Evolutionary conservation across 768 basidiomycete species (phyloP), one percentile per base, ranked within the genome.

Genomic region (Boletus huronensis): DNA sequence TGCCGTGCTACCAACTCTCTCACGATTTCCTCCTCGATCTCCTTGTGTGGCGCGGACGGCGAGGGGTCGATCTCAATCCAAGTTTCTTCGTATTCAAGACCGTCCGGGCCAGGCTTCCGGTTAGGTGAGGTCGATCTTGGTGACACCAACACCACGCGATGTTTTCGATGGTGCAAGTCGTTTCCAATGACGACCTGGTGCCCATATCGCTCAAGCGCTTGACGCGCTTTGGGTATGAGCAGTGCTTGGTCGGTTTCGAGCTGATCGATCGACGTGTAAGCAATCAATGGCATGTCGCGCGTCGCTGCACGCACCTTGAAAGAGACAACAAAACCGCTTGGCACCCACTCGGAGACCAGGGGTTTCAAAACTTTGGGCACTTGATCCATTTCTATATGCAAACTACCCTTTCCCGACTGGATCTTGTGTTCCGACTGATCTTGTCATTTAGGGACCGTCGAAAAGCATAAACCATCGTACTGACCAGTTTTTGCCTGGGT

Each of bases 171-270:
- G 65, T 94, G 82, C n/a, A 99, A 83, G 57, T 93, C 88, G 70
- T 99, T 99, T 19, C 93, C 97, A 57, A 99, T 92, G 50, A 99
- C 97, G 28, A 97, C 85, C 67, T 98, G 95, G 69, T 98, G 97
- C 1, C 95, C 94, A 70, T 98, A 99, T 25, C 95, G 83, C 55
- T 93, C 86, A 32, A 98, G 81, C 2, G 97, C 92, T 9, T 79
- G 81, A 16, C 85, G 81, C 0, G 95, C 87, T 76, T 99, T 99
- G 29, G 97, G 96, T 54, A 98, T 80, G 21, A 99, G 79, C 11
- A 99, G 76, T 1, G 74, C 43, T 21, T 74, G 77, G 62, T 99
- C 96, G 6, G 97, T 99, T 77, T 99, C 96, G 47, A 99, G 85
- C 95, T 98, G 62, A 36, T 25, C 10, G 21, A 32, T 25, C 28